Conservation (phyloP, 164 flowering plant genomes). For the Stephania japonica region DNA sequence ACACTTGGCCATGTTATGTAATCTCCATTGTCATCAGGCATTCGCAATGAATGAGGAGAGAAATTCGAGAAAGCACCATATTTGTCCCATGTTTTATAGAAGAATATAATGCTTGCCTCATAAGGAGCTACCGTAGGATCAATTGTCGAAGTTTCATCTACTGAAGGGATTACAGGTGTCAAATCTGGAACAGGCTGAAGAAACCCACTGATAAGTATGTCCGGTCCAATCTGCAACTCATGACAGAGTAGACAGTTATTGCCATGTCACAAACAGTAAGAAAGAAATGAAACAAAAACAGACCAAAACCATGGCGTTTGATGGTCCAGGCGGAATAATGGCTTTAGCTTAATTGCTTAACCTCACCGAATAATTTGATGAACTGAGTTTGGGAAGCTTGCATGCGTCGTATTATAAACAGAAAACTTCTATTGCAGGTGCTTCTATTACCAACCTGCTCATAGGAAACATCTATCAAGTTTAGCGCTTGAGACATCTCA, state of each 20-base stretch:
- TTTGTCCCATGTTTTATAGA: constrained; percentile 97
- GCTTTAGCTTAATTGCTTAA: background rate
- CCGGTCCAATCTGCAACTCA: constrained; percentile 77
- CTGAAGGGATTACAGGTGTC: constrained; percentile 73
- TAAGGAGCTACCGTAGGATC: constrained; percentile 66
- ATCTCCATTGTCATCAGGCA: constrained; percentile 62
- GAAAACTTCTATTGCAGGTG: too few species aligned
- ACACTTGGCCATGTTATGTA: constrained; percentile 68
- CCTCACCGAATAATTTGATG: too few species aligned
- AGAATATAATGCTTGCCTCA: constrained; percentile 75
- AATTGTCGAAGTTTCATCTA: constrained; percentile 66
- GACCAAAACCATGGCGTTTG: background rate
- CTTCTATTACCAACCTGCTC: constrained; percentile 63
- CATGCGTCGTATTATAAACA: too few species aligned
- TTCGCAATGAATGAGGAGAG: constrained; percentile 75
- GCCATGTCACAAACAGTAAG: background rate
- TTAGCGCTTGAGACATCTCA: constrained; percentile 91
- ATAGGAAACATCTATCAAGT: constrained; percentile 64
- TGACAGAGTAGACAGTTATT: background rate
- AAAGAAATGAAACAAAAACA: background rate
- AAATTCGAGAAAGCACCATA: constrained; percentile 93
- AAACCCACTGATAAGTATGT: constrained; percentile 91
- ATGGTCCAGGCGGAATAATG: background rate
- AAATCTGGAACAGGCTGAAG: constrained; percentile 90
- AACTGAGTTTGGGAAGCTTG: too few species aligned